Evolutionary conservation across 2,329 filamentous ascomycete species (phyloP).

Genomic region (Microsporum ferrugineum): DNA sequence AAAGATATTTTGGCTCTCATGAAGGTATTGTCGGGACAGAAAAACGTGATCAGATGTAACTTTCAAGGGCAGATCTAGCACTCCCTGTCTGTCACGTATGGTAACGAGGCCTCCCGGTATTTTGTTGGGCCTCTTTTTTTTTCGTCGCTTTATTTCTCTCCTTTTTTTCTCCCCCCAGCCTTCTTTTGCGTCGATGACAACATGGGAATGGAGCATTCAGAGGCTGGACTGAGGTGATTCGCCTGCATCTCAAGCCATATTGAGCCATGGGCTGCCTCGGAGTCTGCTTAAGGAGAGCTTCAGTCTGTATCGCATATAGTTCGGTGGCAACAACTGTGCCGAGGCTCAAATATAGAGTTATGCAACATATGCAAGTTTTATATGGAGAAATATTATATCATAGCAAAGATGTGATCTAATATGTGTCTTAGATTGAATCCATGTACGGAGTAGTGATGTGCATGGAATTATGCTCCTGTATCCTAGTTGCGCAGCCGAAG

Average conservation of each 20-base stretch:
- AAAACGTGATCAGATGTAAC: constrained; percentile 3
- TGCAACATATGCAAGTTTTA: not conserved
- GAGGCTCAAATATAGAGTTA: constrained; percentile 3
- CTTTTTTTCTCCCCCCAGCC: not conserved
- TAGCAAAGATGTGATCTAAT: not conserved
- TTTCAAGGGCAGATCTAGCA: not conserved
- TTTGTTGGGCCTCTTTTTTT: not conserved
- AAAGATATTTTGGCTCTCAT: constrained; percentile 1
- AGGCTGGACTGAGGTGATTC: not conserved
- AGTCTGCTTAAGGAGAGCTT: not conserved
- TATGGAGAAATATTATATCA: not conserved
- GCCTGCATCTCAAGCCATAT: not conserved
- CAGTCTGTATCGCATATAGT: not conserved
- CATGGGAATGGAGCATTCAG: not conserved
- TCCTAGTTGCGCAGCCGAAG: no score
- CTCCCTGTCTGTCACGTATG: not conserved
- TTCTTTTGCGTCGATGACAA: not conserved
- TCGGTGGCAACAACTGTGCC: not conserved
- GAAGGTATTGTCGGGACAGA: constrained; percentile 4
- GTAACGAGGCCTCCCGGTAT: constrained; percentile 1
- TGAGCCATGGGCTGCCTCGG: not conserved
- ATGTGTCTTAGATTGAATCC: not conserved
- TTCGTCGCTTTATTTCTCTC: not conserved
- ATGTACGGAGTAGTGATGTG: not conserved
- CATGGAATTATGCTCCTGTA: no score